These are phyloP conservation scores for Hanseniaspora uvarum DNA, from an alignment of 1,139 yeast genomes.

Conservation along the genomic window DNA sequence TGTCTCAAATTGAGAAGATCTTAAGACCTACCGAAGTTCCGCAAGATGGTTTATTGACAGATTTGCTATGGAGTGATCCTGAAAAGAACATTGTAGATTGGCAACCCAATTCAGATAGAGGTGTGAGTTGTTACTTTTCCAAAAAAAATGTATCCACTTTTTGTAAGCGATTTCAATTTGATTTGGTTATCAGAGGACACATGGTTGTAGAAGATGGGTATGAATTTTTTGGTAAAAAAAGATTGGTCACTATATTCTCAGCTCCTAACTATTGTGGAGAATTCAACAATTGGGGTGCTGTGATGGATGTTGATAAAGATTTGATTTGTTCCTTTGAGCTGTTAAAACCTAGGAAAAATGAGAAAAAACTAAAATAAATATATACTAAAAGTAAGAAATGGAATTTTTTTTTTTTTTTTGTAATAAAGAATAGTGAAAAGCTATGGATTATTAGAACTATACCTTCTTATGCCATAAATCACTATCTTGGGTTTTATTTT, in stretches of 20 bases:
- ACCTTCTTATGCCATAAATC: too few relatives aligned
- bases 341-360: slow-evolving; percentile 46
- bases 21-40: slow-evolving; percentile 83
- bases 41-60: slow-evolving; percentile 70
- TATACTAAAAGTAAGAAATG: not conserved
- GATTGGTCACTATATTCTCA: slow-evolving; percentile 70
- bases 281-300: slow-evolving; percentile 84
- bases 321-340: slow-evolving; percentile 76
- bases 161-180: slow-evolving; percentile 61
- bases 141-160: slow-evolving; percentile 62
- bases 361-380: not conserved
- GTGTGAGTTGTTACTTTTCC: slow-evolving; percentile 76
- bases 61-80: slow-evolving; percentile 82
- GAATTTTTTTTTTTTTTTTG: not conserved
- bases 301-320: slow-evolving; percentile 69
- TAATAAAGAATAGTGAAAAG: not conserved
- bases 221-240: slow-evolving; percentile 69
- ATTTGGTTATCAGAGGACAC: slow-evolving; percentile 73
- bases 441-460: too few relatives aligned
- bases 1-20: slow-evolving; percentile 59
- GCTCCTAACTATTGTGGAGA: slow-evolving; percentile 93
- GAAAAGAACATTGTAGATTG: slow-evolving; percentile 56
- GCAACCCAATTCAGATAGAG: slow-evolving; percentile 69
- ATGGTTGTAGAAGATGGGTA: slow-evolving; percentile 93
- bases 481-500: too few relatives aligned